Conservation (phyloP, 139 green algal species). For the Micractinium conductrix region DNA sequence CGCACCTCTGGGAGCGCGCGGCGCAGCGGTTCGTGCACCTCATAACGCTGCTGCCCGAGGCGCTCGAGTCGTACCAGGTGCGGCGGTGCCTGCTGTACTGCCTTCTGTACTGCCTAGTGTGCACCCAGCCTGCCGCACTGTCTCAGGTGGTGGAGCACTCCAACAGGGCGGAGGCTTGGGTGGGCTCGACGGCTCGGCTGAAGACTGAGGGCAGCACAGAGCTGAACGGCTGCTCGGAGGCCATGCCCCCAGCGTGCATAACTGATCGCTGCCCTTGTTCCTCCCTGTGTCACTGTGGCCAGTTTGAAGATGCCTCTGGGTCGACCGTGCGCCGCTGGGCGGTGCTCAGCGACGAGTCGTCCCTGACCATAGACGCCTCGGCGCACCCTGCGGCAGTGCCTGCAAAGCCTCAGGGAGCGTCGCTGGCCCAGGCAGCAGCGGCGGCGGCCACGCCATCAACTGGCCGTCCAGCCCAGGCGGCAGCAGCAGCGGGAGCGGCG, state of each 20-base stretch:
- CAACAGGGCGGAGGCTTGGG: too few relatives aligned
- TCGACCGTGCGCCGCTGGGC: conserved; percentile 18
- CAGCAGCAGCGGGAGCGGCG: background rate
- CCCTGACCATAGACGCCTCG: conserved; percentile 22
- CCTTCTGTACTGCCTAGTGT: too few relatives aligned
- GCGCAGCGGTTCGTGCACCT: conserved; percentile 3
- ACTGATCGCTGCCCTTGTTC: too few relatives aligned
- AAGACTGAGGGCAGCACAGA: too few relatives aligned
- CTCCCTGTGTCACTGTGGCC: too few relatives aligned
- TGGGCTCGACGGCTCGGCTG: too few relatives aligned
- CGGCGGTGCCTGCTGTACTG: too few relatives aligned
- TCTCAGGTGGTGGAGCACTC: too few relatives aligned
- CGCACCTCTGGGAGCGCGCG: background rate
- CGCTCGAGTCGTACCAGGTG: conserved; percentile 32
- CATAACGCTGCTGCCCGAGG: conserved; percentile 25
- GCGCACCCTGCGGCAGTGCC: background rate
- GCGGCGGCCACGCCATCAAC: background rate
- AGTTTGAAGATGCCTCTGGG: conserved; percentile 1
- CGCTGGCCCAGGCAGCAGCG: background rate
- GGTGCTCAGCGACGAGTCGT: conserved; percentile 27
- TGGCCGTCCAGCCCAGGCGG: background rate
- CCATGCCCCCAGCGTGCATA: too few relatives aligned
- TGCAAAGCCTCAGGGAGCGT: background rate
- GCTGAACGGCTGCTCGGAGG: too few relatives aligned
- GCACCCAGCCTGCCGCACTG: too few relatives aligned